A percentile compares a stretch with the other conserved stretches of the same genome.
These are phyloP conservation scores for Incumbomyces delicatus DNA, from an alignment of 2,329 filamentous ascomycete genomes.

Conservation along the genomic window DNA sequence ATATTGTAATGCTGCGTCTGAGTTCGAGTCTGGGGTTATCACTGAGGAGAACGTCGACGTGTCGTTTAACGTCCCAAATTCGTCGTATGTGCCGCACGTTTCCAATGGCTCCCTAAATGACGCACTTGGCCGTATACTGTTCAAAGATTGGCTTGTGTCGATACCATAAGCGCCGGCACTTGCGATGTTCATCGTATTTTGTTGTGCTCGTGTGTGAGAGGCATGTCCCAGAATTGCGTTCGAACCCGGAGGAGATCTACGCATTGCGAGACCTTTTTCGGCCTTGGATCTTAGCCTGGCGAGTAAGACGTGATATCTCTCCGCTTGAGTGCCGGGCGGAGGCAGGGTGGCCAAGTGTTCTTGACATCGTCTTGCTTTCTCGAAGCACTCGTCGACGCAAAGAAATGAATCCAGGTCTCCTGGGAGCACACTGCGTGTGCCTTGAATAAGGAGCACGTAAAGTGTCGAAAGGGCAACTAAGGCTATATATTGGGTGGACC, in stretches of 20 bases:
- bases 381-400: conserved; percentile 10
- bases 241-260: background rate
- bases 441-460: conserved; percentile 18
- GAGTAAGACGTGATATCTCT: conserved; percentile 14
- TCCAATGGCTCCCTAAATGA: background rate
- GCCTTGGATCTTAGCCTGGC: conserved; percentile 12
- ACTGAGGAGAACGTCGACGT: conserved; percentile 3
- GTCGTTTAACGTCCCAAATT: background rate
- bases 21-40: conserved; percentile 6
- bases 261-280: conserved; percentile 8
- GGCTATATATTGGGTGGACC: conserved; percentile 24
- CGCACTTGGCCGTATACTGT: background rate
- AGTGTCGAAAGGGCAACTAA: conserved; percentile 18
- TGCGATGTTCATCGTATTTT: conserved; percentile 6
- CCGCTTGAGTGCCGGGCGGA: conserved; percentile 16
- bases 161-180: background rate
- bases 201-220: background rate
- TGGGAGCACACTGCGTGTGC: conserved; percentile 12
- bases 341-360: conserved; percentile 11
- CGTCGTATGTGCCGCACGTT: background rate
- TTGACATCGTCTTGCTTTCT: conserved; percentile 17
- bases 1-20: conserved; percentile 16
- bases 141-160: background rate
- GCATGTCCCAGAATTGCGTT: background rate
- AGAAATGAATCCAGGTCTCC: conserved; percentile 7